Evolutionary conservation across 75 land plant species (phyloP).

Genomic region (Larix kaempferi): DNA sequence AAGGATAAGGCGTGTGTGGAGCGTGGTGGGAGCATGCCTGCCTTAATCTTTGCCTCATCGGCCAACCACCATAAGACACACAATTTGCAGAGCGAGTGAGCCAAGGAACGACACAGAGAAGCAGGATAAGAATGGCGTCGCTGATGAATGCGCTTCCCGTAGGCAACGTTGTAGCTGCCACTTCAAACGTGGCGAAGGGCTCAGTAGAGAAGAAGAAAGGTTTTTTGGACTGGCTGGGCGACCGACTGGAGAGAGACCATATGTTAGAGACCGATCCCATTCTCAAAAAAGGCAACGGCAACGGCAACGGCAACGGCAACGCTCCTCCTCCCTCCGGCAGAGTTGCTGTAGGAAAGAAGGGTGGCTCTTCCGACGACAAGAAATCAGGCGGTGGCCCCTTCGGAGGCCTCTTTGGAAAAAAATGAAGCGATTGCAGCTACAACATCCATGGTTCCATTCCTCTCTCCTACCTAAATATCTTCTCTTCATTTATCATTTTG

Average conservation of each 20-base stretch:
- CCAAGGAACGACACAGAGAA: too few species aligned
- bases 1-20: conserved; percentile 10
- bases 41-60: background rate
- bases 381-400: background rate
- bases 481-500: too few species aligned
- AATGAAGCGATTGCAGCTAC: too few species aligned
- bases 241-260: background rate
- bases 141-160: background rate
- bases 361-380: background rate
- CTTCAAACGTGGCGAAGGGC: background rate
- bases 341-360: background rate
- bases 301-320: background rate
- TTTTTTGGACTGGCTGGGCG: background rate
- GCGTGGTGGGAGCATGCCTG: background rate
- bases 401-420: conserved; percentile 1
- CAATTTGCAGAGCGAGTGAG: background rate
- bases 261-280: background rate
- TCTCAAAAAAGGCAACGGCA: background rate
- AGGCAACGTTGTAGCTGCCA: background rate
- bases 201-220: background rate
- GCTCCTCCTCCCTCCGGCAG: background rate
- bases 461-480: too few species aligned
- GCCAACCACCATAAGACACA: background rate
- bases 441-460: too few species aligned
- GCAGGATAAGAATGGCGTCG: background rate